phyloP scores from a whole-genome alignment of 2,329 filamentous ascomycete species.

The Botrytis cinerea region DNA sequence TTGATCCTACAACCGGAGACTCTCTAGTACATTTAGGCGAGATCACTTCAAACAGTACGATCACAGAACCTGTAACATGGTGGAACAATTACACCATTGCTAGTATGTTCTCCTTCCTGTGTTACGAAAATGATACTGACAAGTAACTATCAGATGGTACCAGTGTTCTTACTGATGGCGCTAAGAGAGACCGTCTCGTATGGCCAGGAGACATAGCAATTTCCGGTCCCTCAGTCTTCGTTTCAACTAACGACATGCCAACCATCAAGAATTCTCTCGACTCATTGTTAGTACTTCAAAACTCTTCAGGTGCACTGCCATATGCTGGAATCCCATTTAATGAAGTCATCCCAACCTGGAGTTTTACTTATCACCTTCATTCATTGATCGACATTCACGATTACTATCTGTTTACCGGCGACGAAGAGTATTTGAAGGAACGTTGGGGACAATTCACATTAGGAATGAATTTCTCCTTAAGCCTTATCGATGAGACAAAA shows the following conservation, averaged over 20 bases:
- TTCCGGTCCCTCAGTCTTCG: constrained; percentile 54
- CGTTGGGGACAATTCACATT: constrained; percentile 53
- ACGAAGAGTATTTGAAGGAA: constrained; percentile 50
- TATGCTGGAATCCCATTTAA: constrained; percentile 48
- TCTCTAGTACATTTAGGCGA: constrained; percentile 28
- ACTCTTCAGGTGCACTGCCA: constrained; percentile 28
- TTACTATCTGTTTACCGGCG: constrained; percentile 59
- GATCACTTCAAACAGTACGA: background rate
- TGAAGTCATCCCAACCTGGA: constrained; percentile 44
- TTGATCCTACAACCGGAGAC: constrained; percentile 39
- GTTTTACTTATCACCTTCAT: constrained; percentile 61
- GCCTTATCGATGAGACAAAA: constrained; percentile 47
- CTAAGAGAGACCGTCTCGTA: constrained; percentile 59
- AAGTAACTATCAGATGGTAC: constrained; percentile 28
- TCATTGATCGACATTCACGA: constrained; percentile 60
- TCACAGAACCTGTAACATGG: constrained; percentile 13
- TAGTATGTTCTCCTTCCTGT: background rate
- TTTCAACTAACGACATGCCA: constrained; percentile 56
- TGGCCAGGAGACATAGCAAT: constrained; percentile 65
- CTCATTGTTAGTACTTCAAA: constrained; percentile 28
- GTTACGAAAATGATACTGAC: constrained; percentile 38
- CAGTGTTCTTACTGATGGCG: constrained; percentile 50
- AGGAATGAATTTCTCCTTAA: constrained; percentile 49
- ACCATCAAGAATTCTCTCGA: constrained; percentile 53
- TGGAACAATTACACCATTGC: constrained; percentile 20